Conservation (phyloP, 768 basidiomycete species). For the Trichaptum fuscoviolaceum region DNA sequence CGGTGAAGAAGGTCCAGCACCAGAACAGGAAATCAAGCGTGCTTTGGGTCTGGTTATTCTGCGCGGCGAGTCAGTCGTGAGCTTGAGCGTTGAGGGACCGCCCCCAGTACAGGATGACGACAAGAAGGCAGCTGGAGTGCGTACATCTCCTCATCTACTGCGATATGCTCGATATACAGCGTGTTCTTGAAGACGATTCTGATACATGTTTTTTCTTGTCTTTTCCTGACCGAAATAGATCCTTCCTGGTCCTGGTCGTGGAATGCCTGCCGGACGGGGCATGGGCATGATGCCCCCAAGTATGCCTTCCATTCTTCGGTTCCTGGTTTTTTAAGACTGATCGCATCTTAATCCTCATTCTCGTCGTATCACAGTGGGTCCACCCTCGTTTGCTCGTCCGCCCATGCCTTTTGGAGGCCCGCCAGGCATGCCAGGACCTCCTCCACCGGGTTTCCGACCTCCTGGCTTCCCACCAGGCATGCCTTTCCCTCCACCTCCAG, state of each 20-base stretch:
- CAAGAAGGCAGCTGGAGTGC: constrained; percentile 66
- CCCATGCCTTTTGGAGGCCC: constrained; percentile 54
- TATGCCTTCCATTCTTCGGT: constrained; percentile 33
- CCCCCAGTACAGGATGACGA: constrained; percentile 89
- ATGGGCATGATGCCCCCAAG: constrained; percentile 93
- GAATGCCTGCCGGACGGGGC: constrained; percentile 93
- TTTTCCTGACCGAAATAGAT: constrained; percentile 42
- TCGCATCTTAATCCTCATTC: constrained; percentile 5
- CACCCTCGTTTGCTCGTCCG: constrained; percentile 57
- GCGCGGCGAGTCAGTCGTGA: constrained; percentile 94
- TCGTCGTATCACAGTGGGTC: constrained; percentile 42
- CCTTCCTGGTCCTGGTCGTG: constrained; percentile 86
- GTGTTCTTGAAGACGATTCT: constrained; percentile 5
- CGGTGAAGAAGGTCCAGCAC: constrained; percentile 64
- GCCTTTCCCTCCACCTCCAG: constrained; percentile 77
- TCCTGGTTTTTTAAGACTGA: background rate
- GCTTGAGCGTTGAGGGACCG: constrained; percentile 90
- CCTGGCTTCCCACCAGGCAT: constrained; percentile 80
- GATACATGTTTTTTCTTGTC: constrained; percentile 11
- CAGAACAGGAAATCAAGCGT: constrained; percentile 92
- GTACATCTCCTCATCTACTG: constrained; percentile 20
- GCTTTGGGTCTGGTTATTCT: constrained; percentile 95
- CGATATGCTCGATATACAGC: background rate
- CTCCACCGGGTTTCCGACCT: constrained; percentile 73
- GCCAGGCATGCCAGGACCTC: constrained; percentile 82